Base-by-base conservation (phyloP, 345 rosid species). In the Draba incana region DNA sequence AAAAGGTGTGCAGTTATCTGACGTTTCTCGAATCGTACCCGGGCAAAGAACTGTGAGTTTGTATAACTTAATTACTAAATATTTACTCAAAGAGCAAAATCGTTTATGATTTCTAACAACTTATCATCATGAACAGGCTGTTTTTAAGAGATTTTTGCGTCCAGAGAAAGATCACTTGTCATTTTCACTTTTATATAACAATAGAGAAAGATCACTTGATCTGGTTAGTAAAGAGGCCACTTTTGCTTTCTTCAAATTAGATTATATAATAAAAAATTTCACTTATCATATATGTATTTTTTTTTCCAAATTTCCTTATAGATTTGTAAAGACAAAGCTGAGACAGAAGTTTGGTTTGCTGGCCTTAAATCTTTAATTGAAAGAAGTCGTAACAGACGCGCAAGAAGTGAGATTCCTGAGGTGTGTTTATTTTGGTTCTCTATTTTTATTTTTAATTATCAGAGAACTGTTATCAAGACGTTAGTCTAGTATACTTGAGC, bases 301-400 rank as follows among this genome's bases (percentile, higher is more conserved):
- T 4, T 4, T 52, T 24, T 57, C 20, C 4, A 27, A 28, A 3
- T 37, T 25, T 55, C 8, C 13, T 39, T 14, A 55, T 72, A 94
- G 97, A 91, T 94, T 73, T 94, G 97, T 88, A 94, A 94, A 78
- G 97, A 94, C 70, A 86, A 91, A 80, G 84, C 81, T 76, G 99
- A 94, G 83, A 83, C 85, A 6, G 92, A 91, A 81, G 89, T 87
- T 59, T 94, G 99, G 99, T 81, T 94, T 68, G 84, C 85, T 23
- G 91, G 85, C 33, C 92, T 94, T 23, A 89, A 86, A 78, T 72
- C 81, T 50, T 69, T 94, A 69, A 85, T 83, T 28, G 82, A 86
- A 59, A 78, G 58, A 72, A 71, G 71, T 63, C 82, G 67, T 69
- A 79, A 62, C 55, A 84, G 85, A 74, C 86, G 83, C 28, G 71